These are phyloP conservation scores for Alternaria angustiovoidea DNA, from an alignment of 2,329 filamentous ascomycete genomes.

Conservation along the genomic window DNA sequence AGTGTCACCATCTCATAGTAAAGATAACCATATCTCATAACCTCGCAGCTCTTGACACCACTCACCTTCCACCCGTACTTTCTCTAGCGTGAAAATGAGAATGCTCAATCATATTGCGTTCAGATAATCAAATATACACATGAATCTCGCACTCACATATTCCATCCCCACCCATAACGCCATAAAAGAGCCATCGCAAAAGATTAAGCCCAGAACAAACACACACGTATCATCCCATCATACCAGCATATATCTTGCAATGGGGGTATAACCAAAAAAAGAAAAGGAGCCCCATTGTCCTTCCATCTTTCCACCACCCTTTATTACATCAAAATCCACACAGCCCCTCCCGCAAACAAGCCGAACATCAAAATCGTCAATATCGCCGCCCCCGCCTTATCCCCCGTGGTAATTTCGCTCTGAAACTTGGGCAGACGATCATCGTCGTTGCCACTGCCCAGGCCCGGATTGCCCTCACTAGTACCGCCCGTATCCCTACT, in stretches of 20 bases:
- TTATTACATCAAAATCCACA: constrained; percentile 8
- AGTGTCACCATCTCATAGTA: too few relatives aligned
- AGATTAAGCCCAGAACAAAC: background rate
- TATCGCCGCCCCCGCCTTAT: constrained; percentile 55
- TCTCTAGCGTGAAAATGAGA: background rate
- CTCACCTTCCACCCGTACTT: too few relatives aligned
- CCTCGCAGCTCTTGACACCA: too few relatives aligned
- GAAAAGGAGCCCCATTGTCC: too few relatives aligned
- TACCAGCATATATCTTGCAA: background rate
- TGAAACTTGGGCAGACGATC: constrained; percentile 28
- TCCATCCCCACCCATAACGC: background rate
- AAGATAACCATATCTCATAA: too few relatives aligned
- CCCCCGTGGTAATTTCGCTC: constrained; percentile 45
- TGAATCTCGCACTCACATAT: background rate
- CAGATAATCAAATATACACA: constrained; percentile 3
- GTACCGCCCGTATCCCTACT: constrained; percentile 61
- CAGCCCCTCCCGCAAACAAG: constrained; percentile 3
- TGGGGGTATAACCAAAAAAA: constrained; percentile 4
- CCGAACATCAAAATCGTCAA: constrained; percentile 47
- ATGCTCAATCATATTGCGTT: background rate
- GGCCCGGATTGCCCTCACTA: constrained; percentile 54
- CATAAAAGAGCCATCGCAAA: background rate
- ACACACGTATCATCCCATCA: background rate
- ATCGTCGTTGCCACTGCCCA: constrained; percentile 44
- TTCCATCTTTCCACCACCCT: too few relatives aligned